phyloP scores from a whole-genome alignment of 2,329 filamentous ascomycete species.

The Colletotrichum liriopes region DNA sequence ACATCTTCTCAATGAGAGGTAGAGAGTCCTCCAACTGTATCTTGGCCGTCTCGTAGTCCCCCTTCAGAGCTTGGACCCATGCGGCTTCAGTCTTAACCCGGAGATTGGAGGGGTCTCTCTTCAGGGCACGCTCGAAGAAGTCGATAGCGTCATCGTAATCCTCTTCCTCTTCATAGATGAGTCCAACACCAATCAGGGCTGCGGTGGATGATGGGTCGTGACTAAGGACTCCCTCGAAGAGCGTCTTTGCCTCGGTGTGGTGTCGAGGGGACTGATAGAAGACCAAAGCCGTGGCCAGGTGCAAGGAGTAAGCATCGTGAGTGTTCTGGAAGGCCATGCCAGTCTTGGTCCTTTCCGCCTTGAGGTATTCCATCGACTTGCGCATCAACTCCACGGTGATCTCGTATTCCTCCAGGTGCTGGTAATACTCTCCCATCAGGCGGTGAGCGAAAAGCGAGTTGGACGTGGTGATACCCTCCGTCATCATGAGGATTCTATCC shows the following conservation, averaged over 20 bases:
- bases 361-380: slow-evolving; percentile 76
- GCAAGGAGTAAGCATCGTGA: slow-evolving; percentile 81
- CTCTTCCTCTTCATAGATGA: slow-evolving; percentile 94
- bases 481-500: slow-evolving; percentile 86
- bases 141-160: slow-evolving; percentile 86
- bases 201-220: slow-evolving; percentile 83
- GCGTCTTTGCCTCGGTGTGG: slow-evolving; percentile 87
- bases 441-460: slow-evolving; percentile 87
- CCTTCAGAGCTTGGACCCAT: slow-evolving; percentile 90
- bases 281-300: slow-evolving; percentile 89
- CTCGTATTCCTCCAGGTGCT: slow-evolving; percentile 88
- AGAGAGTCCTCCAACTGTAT: slow-evolving; percentile 81
- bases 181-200: slow-evolving; percentile 89
- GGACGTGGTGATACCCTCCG: slow-evolving; percentile 76
- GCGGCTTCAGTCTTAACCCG: slow-evolving; percentile 89
- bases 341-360: slow-evolving; percentile 74
- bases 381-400: slow-evolving; percentile 85
- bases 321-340: slow-evolving; percentile 80
- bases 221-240: slow-evolving; percentile 87
- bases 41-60: slow-evolving; percentile 79
- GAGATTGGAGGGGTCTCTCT: slow-evolving; percentile 81
- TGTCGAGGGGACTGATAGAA: slow-evolving; percentile 92
- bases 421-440: slow-evolving; percentile 86
- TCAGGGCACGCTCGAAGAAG: slow-evolving; percentile 83
- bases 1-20: slow-evolving; percentile 74